These are phyloP conservation scores for Lasiodiplodia sp. DNA, from an alignment of 2,329 filamentous ascomycete species.

Conservation along the genomic window DNA sequence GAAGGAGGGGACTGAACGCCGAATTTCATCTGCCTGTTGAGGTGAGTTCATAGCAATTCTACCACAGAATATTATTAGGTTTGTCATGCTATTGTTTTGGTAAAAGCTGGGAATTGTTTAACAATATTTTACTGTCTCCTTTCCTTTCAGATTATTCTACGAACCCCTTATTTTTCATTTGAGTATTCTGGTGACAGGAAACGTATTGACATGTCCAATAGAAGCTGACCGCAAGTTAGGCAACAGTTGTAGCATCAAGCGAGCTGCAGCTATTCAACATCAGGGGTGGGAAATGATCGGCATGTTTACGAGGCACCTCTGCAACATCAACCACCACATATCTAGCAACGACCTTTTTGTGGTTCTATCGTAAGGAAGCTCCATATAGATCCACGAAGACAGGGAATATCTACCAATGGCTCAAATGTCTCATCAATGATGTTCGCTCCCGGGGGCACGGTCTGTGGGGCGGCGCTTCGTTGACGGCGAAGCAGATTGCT, in stretches of 20 bases:
- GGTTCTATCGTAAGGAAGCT: not conserved
- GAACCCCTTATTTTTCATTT: no score
- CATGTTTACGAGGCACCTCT: not conserved
- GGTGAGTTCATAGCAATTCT: not conserved
- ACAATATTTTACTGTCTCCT: not conserved
- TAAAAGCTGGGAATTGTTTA: not conserved
- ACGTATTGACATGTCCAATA: not conserved
- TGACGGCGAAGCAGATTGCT: not conserved
- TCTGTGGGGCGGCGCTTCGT: not conserved
- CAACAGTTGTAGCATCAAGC: not conserved
- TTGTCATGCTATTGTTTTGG: not conserved
- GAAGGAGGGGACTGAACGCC: conserved; percentile 47
- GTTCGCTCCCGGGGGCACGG: not conserved
- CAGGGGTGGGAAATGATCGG: not conserved
- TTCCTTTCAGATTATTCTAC: no score
- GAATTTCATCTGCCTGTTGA: conserved; percentile 46
- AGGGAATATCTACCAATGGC: not conserved
- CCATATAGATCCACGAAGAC: not conserved
- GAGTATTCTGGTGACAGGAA: not conserved
- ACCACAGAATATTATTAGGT: not conserved
- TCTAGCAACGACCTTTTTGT: not conserved
- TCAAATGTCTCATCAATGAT: not conserved
- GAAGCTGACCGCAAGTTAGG: not conserved
- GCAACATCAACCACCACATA: not conserved
- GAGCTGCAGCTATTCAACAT: not conserved